A percentile compares a stretch with the other conserved stretches of the same genome.
phyloP scores from a whole-genome alignment of 2,329 filamentous ascomycete species.

The Cryphonectria carpinicola region DNA sequence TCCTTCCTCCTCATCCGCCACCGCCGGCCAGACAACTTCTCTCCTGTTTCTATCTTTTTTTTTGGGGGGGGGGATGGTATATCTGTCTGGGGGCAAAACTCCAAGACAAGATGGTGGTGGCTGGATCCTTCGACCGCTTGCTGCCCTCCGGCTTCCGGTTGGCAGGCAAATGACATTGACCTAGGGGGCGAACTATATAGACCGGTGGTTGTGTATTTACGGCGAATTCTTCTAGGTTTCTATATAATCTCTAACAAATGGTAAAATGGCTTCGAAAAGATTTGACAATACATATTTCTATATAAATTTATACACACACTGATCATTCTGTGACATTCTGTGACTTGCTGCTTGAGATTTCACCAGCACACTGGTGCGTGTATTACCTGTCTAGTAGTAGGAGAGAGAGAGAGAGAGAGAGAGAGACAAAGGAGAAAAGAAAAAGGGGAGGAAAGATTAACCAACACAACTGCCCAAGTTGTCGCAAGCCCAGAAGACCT shows the following conservation, averaged over 20 bases:
- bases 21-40: neutral
- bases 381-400: neutral
- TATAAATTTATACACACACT: neutral
- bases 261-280: constrained; percentile 21
- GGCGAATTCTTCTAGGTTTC: constrained; percentile 23
- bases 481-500: neutral
- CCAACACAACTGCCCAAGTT: no score
- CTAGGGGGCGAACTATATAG: constrained; percentile 24
- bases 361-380: neutral
- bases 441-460: no score
- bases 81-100: neutral
- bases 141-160: neutral
- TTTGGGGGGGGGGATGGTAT: no score
- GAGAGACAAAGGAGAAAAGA: neutral
- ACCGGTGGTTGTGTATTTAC: constrained; percentile 20
- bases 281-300: neutral
- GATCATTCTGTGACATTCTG: no score
- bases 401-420: neutral
- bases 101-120: constrained; percentile 3
- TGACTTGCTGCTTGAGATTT: neutral
- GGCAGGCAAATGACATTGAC: constrained; percentile 18
- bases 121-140: neutral
- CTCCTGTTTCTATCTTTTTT: neutral
- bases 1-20: constrained; percentile 6
- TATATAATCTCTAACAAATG: constrained; percentile 29